Conservation (phyloP, 176 grass and related monocot genomes). For the Avena sativa region DNA sequence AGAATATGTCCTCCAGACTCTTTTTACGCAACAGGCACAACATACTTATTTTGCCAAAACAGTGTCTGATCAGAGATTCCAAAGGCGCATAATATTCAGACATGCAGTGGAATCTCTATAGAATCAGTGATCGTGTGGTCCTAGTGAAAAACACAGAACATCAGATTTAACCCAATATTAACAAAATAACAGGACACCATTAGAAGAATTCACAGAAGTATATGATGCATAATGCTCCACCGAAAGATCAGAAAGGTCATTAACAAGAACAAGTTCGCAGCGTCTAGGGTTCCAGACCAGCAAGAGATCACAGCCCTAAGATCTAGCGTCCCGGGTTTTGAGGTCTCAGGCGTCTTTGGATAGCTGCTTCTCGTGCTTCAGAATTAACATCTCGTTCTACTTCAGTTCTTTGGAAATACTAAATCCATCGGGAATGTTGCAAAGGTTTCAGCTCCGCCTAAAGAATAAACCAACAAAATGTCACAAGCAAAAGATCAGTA, state of each 20-base stretch:
- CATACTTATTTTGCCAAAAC: neutral
- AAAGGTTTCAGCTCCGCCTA: neutral
- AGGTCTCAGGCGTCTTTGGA: neutral
- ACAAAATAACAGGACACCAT: neutral
- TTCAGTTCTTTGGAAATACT: neutral
- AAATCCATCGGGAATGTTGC: neutral
- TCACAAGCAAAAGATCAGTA: neutral
- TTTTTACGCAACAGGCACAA: neutral
- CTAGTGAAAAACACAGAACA: neutral
- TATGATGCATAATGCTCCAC: neutral
- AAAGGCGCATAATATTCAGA: neutral
- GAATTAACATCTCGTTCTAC: neutral
- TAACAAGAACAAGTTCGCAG: neutral
- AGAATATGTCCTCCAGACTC: neutral
- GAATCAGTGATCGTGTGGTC: neutral
- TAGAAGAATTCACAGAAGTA: neutral
- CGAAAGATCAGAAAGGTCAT: neutral
- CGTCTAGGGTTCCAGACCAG: neutral
- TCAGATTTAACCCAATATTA: neutral
- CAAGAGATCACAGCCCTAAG: neutral
- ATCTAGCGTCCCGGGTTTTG: neutral
- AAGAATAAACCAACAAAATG: neutral
- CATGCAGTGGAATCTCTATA: neutral
- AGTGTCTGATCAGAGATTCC: neutral
- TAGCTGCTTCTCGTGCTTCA: conserved; percentile 2